Conservation (phyloP, 2,329 filamentous ascomycete species). For the Beauveria brongniartii region DNA sequence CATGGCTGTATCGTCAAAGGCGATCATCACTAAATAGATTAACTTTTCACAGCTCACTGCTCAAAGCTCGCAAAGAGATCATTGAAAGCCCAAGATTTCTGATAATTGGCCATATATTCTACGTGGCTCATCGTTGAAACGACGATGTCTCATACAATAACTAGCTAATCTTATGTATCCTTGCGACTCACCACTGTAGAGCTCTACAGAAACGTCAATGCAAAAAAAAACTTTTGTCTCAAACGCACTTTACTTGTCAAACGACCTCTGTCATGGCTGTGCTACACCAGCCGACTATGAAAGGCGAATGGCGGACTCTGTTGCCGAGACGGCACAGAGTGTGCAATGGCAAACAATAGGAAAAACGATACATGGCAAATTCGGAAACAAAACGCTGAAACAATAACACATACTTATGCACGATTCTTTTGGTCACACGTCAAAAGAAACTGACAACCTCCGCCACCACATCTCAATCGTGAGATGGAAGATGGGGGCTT, state of each 20-base stretch:
- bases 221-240: constrained; percentile 1
- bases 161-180: background rate
- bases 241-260: background rate
- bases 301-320: background rate
- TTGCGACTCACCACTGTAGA: background rate
- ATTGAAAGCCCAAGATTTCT: background rate
- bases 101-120: constrained; percentile 3
- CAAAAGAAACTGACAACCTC: constrained; percentile 8
- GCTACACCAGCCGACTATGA: background rate
- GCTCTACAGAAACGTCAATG: background rate
- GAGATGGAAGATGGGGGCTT: constrained; percentile 1
- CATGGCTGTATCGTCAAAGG: too few species aligned
- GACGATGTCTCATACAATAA: background rate
- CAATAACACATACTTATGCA: background rate
- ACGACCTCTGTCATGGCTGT: background rate
- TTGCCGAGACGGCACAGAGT: background rate
- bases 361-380: background rate
- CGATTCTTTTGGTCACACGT: constrained; percentile 1
- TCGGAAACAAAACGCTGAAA: background rate
- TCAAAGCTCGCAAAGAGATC: background rate
- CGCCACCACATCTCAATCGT: background rate
- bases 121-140: background rate
- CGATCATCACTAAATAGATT: background rate
- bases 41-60: background rate
- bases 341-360: constrained; percentile 6